Base-by-base conservation (phyloP, 2,329 filamentous ascomycete genomes). In the Fusarium guadeloupense region DNA sequence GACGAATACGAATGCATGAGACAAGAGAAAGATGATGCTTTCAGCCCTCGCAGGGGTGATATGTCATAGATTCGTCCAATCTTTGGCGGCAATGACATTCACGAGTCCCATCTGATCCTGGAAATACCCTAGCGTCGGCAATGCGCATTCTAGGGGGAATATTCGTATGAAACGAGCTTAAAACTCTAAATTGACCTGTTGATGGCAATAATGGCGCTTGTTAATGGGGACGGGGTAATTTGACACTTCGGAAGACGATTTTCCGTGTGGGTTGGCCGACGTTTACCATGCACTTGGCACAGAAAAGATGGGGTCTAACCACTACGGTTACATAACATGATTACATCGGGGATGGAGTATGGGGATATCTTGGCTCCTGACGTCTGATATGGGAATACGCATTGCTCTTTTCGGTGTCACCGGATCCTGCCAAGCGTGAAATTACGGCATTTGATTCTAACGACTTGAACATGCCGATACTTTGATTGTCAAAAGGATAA, bases 111-210 rank as follows among this genome's bases (percentile, higher is more conserved):
- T 47, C 16, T 20, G 9, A 19, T 19, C 17, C 3, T 17, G 30
- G 35, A 13, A 34, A 21, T 16, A 33, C 13, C 21, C 20, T 17
- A 17, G n/a, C 10, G 19, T 16, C 42, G 40, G 40, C 20, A 45
- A 41, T 35, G 14, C 54, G 42, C 19, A 13, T 6, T 19, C 49
- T 23, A 26, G 16, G 26, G 23, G 21, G 10, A 3, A 21, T 7
- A 31, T 44, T 28, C 23, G 48, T 28, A 48, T 60, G 48, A 48
- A 48, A 60, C 55, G 6, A 2, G 19, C 12, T 23, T 33, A 26
- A 59, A 59, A 60, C 55, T 60, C 38, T 60, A 60, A 47, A 46
- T 47, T 2, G 4, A 23, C 6, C 5, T 14, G 1, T 42, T 21
- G 19, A 19, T 4, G 21, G 7, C 17, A 20, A 7, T 31, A 31